phyloP scores from a whole-genome alignment of 148 eudicot genomes.

The Chenopodium quinoa region DNA sequence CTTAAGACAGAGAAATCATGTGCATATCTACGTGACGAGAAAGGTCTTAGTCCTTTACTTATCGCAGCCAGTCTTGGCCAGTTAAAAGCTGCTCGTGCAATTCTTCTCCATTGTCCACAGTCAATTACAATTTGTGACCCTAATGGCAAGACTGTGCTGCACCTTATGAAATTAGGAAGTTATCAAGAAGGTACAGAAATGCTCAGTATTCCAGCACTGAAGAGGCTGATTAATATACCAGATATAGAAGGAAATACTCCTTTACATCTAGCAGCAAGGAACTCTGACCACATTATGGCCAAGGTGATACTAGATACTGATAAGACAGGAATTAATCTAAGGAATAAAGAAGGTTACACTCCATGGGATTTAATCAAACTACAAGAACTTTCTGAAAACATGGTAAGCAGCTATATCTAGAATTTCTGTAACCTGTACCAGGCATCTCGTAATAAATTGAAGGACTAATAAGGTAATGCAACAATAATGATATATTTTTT shows the following conservation, averaged over 20 bases:
- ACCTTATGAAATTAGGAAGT: conserved; percentile 29
- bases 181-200: conserved; percentile 32
- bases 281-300: conserved; percentile 29
- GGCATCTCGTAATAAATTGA: neutral
- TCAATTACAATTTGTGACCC: conserved; percentile 34
- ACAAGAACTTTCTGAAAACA: conserved; percentile 35
- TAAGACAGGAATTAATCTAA: conserved; percentile 17
- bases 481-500: neutral
- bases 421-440: neutral
- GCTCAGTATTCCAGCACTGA: conserved; percentile 26
- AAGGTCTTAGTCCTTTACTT: conserved; percentile 41
- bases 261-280: conserved; percentile 38
- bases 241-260: conserved; percentile 46
- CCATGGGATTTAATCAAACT: conserved; percentile 39
- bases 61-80: conserved; percentile 37
- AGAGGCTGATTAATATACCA: conserved; percentile 31
- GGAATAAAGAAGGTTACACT: conserved; percentile 35
- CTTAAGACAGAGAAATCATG: conserved; percentile 28
- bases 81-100: conserved; percentile 33
- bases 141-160: conserved; percentile 32
- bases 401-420: conserved; percentile 33
- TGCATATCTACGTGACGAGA: conserved; percentile 40
- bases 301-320: conserved; percentile 33
- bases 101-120: conserved; percentile 38
- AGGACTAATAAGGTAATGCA: neutral